Evolutionary conservation across 2,329 filamentous ascomycete genomes (phyloP), one percentile per base, ranked within the genome.

Genomic region (Cadophora malorum): DNA sequence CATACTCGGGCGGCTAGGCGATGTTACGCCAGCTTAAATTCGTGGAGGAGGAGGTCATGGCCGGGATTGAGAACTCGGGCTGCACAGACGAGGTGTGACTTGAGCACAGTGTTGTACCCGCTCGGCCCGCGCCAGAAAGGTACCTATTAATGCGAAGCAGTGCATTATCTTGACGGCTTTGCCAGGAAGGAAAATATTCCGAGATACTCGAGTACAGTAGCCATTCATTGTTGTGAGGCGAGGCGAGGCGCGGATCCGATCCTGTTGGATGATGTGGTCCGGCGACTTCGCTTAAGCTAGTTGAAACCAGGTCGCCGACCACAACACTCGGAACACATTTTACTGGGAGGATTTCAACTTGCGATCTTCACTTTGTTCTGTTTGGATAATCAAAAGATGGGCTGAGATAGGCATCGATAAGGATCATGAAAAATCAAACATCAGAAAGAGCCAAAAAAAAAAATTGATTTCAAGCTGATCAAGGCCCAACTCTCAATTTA

Each of bases 261-360:
- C 31, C 31, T 58, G 55, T 21, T 59, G 56, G 28, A 41, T 59
- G 56, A 59, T 59, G 56, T 59, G 56, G 28, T 38, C 56, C 56
- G 56, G 56, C 56, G 56, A 59, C 56, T 59, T 59, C 56, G 56
- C 56, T 59, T 59, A 59, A 41, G 0, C 33, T 41, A 35, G 53
- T 56, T 56, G 19, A 56, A 35, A 41, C 56, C 19, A 45, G 56
- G 56, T 59, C 56, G 56, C 56, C 56, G 56, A 59, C 33, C 31
- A 14, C 33, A 38, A 3, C 21, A 8, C 33, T 41, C 38, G 10
- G 33, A 12, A 58, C 23, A 3, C 23, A 35, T 10, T n/a, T 58
- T 5, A 23, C 19, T 33, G 16, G 12, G n/a, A 59, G 33, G 21
- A 25, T 38, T 21, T 59, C 16, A 12, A 38, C 56, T 59, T 45